Percentiles rank a stretch among this genome's conserved stretches.
phyloP scores from a whole-genome alignment of 768 basidiomycete genomes.

The Gyrodon lividus region DNA sequence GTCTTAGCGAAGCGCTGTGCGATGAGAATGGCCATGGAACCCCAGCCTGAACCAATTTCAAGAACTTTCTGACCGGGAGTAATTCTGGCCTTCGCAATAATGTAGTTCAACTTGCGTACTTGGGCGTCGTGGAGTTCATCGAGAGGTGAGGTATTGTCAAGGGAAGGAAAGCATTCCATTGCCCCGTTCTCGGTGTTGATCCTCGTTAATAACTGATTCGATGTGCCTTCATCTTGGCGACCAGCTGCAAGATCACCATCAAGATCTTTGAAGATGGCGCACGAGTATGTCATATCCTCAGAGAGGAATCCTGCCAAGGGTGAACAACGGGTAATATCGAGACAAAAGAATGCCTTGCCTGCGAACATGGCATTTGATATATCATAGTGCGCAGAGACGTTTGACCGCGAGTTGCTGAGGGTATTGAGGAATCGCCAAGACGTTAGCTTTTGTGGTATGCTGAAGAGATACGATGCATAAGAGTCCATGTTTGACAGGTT shows the following conservation, averaged over 20 bases:
- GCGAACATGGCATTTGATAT: slow-evolving; percentile 76
- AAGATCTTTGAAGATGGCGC: slow-evolving; percentile 64
- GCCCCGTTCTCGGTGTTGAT: neutral
- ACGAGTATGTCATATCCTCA: slow-evolving; percentile 76
- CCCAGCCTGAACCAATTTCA: slow-evolving; percentile 82
- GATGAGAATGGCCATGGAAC: slow-evolving; percentile 65
- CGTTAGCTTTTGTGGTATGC: slow-evolving; percentile 51
- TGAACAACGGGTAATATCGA: neutral
- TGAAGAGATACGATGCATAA: slow-evolving; percentile 51
- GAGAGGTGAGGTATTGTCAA: neutral
- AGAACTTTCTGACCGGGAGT: slow-evolving; percentile 55
- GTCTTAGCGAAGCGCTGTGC: slow-evolving; percentile 54
- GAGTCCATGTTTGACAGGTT: slow-evolving; percentile 51
- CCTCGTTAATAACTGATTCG: neutral
- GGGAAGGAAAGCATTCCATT: neutral
- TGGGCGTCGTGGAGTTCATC: slow-evolving; percentile 49
- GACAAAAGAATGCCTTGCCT: slow-evolving; percentile 32
- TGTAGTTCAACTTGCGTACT: slow-evolving; percentile 59
- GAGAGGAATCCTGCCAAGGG: slow-evolving; percentile 49
- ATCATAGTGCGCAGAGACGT: slow-evolving; percentile 78
- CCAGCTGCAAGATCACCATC: slow-evolving; percentile 48
- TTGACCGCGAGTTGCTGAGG: slow-evolving; percentile 60
- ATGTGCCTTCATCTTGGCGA: neutral
- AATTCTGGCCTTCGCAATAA: slow-evolving; percentile 65
- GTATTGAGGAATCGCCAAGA: slow-evolving; percentile 65